Base-by-base conservation (phyloP, 768 basidiomycete species). In the Serendipita sp. region DNA sequence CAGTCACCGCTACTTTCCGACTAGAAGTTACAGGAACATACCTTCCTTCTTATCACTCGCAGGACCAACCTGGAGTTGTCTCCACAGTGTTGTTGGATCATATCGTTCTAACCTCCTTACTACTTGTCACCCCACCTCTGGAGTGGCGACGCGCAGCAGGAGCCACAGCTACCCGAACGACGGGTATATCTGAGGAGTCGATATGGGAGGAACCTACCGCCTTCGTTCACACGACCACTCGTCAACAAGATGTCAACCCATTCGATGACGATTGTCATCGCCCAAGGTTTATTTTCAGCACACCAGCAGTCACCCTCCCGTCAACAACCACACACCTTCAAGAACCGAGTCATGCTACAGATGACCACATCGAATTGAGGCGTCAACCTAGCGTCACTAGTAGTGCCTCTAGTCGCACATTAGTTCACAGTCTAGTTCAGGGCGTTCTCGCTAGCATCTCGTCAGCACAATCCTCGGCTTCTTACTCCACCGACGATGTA, bases 151-250 rank as follows among this genome's bases (percentile, higher is more conserved):
- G 53, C 53, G 30, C 31, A 22, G 22, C 11, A 11, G 53, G 53
- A 24, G 53, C 53, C 24, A 58, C 53, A n/a, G 53, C 53, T n/a
- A 58, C 53, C 11, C 53, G 53, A 24, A 58, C 26, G 33, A 58
- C 53, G 26, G 45, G 45, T n/a, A 50, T 50, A 22, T 26, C 53
- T 9, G 24, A 28, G 9, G 53, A 58, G 20, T 28, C n/a, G 9
- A 24, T 22, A n/a, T 28, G 17, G 22, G 53, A 58, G 11, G 53
- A 28, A 28, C 53, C 53, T 9, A 13, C 53, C 3, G 53, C 53
- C 17, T 58, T 58, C 53, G 20, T 58, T 28, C 28, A 58, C 26
- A 34, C 53, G 17, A 13, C 53, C 14, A 4, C 33, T n/a, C 17
- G 24, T n/a, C 14, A 13, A 11, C 14, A 9, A 51, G 9, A 26